phyloP scores from a whole-genome alignment of 176 grass and related monocot genomes.

The Raddia distichophylla region DNA sequence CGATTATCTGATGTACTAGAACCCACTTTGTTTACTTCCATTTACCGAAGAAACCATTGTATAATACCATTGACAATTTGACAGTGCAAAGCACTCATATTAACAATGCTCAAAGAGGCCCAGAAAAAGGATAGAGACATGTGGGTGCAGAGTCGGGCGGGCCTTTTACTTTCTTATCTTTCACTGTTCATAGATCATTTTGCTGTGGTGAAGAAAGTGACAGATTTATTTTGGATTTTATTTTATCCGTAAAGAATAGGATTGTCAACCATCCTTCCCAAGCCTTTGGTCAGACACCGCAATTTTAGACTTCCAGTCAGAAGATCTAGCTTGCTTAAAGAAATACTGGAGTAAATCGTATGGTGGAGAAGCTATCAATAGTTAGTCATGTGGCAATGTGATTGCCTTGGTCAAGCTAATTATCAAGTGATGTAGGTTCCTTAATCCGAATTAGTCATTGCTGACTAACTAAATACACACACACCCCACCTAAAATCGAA shows the following conservation, averaged over 20 bases:
- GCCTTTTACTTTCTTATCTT: background rate
- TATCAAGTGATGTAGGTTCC: slow-evolving; percentile 24
- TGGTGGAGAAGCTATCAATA: background rate
- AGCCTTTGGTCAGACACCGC: background rate
- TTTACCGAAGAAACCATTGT: background rate
- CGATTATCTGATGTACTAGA: background rate
- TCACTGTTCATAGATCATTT: background rate
- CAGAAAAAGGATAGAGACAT: background rate
- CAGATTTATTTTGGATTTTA: background rate
- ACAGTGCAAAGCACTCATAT: background rate
- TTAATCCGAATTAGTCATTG: slow-evolving; percentile 35
- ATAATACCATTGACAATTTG: background rate
- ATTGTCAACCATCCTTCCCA: background rate
- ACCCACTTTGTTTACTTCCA: background rate
- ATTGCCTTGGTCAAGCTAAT: slow-evolving; percentile 32
- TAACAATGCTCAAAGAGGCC: background rate
- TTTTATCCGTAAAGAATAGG: background rate
- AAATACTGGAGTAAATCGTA: background rate
- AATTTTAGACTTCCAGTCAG: slow-evolving; percentile 28
- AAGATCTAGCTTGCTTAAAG: slow-evolving; percentile 2
- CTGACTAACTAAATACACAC: slow-evolving; percentile 21
- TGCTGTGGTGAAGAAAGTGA: background rate
- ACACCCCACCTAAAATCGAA: background rate
- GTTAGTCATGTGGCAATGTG: slow-evolving; percentile 13
- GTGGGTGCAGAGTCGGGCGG: background rate